A percentile compares a stretch with the other conserved stretches of the same genome.
These are phyloP conservation scores for Aspergillus wentii DNA, from an alignment of 495 filamentous ascomycete genomes.

Conservation along the genomic window DNA sequence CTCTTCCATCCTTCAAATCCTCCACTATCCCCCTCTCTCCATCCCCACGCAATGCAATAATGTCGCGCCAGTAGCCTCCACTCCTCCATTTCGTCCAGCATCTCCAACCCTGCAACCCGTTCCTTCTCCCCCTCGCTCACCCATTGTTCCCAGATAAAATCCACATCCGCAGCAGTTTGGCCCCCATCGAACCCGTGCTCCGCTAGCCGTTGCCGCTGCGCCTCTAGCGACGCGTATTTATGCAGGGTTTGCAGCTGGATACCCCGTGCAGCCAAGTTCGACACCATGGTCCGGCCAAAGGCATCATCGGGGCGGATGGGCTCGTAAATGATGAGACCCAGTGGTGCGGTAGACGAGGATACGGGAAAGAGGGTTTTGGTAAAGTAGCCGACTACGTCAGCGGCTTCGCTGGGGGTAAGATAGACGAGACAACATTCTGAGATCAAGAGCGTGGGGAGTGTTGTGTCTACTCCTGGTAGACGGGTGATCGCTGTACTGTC, in stretches of 20 bases:
- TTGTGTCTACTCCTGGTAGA: slow-evolving; percentile 39
- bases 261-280: slow-evolving; percentile 79
- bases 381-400: slow-evolving; percentile 63
- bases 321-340: slow-evolving; percentile 80
- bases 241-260: slow-evolving; percentile 81
- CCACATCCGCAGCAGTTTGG: slow-evolving; percentile 60
- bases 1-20: slow-evolving; percentile 37
- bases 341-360: slow-evolving; percentile 18
- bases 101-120: slow-evolving; percentile 72
- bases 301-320: slow-evolving; percentile 77
- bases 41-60: slow-evolving; percentile 88
- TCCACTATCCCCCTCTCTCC: slow-evolving; percentile 43
- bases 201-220: slow-evolving; percentile 61
- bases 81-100: slow-evolving; percentile 94
- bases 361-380: slow-evolving; percentile 44
- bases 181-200: slow-evolving; percentile 55
- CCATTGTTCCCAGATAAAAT: slow-evolving; percentile 73
- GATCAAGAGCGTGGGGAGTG: slow-evolving; percentile 73
- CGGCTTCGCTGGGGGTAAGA: slow-evolving; percentile 58
- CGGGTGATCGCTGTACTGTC: slow-evolving; percentile 14
- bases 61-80: slow-evolving; percentile 84
- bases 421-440: slow-evolving; percentile 96
- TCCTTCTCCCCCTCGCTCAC: slow-evolving; percentile 68
- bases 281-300: slow-evolving; percentile 86
- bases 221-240: slow-evolving; percentile 57